These are phyloP conservation scores for Endocarpon pusillum DNA, from an alignment of 495 filamentous ascomycete species.

Conservation along the genomic window DNA sequence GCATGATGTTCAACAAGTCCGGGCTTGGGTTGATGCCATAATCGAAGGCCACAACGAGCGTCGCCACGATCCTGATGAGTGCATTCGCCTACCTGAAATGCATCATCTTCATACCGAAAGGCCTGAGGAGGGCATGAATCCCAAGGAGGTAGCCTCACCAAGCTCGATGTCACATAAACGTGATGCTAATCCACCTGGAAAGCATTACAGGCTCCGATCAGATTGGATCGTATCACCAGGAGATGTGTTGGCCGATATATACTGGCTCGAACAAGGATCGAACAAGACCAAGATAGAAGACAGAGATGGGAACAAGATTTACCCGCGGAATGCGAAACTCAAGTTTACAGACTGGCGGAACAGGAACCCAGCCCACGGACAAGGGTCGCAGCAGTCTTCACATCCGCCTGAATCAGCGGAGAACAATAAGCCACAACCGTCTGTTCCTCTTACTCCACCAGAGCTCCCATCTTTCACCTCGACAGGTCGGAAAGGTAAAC, in stretches of 20 bases:
- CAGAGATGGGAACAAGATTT: slow-evolving; percentile 50
- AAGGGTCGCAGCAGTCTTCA: too few species aligned
- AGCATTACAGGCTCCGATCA: slow-evolving; percentile 45
- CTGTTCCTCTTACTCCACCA: too few species aligned
- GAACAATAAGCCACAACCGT: too few species aligned
- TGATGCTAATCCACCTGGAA: slow-evolving; percentile 24
- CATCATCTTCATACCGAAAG: slow-evolving; percentile 17
- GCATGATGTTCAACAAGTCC: slow-evolving; percentile 49
- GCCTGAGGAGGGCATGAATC: slow-evolving; percentile 11
- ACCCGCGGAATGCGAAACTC: slow-evolving; percentile 20
- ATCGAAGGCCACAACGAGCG: slow-evolving; percentile 27
- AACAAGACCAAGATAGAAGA: slow-evolving; percentile 66
- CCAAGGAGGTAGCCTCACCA: slow-evolving; percentile 16
- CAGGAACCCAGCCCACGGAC: neutral
- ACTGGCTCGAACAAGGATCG: slow-evolving; percentile 63
- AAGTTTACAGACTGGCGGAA: slow-evolving; percentile 1
- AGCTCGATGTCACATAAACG: slow-evolving; percentile 19
- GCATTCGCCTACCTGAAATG: slow-evolving; percentile 39
- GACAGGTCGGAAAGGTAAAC: too few species aligned
- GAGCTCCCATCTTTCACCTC: too few species aligned
- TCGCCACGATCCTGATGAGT: slow-evolving; percentile 28
- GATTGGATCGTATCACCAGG: slow-evolving; percentile 66
- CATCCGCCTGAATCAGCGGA: too few species aligned
- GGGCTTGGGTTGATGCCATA: slow-evolving; percentile 56
- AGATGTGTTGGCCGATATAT: slow-evolving; percentile 68